Evolutionary conservation across 2,329 filamentous ascomycete species (phyloP).

Genomic region (Dendrostoma leiphaemia): DNA sequence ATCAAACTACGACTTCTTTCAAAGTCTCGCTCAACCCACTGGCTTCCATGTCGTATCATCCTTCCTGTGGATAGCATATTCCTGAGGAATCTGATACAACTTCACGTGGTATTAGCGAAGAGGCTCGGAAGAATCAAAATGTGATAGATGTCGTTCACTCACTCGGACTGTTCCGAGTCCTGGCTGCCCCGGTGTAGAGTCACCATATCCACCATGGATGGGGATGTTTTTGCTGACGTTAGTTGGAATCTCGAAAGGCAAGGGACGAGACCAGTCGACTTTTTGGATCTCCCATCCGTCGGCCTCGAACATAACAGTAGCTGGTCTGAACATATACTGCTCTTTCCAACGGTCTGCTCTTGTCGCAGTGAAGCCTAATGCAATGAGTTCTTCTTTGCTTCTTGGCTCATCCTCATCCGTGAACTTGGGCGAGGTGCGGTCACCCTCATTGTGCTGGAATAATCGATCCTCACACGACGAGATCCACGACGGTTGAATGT

Average conservation of each 20-base stretch:
- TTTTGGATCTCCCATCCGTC: constrained; percentile 9
- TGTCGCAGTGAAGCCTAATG: not conserved
- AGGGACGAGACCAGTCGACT: not conserved
- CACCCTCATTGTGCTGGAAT: not conserved
- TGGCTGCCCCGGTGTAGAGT: not conserved
- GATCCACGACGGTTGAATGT: not conserved
- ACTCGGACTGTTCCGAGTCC: constrained; percentile 9
- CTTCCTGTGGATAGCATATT: constrained; percentile 1
- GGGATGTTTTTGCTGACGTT: not conserved
- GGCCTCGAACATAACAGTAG: constrained; percentile 5
- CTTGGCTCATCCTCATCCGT: constrained; percentile 2
- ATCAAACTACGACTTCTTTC: not conserved
- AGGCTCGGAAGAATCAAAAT: too few species aligned
- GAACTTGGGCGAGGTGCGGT: not conserved
- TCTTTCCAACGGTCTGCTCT: constrained; percentile 6
- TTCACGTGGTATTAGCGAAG: not conserved
- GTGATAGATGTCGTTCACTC: not conserved
- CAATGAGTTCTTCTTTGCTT: not conserved
- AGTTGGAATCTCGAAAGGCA: constrained; percentile 6
- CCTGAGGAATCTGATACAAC: constrained; percentile 6
- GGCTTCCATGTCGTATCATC: constrained; percentile 1
- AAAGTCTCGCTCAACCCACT: not conserved
- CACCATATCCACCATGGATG: not conserved
- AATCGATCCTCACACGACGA: not conserved
- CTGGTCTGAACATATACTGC: constrained; percentile 14